phyloP scores from a whole-genome alignment of 305 asterid genomes.

The Fraxinus angustifolia region DNA sequence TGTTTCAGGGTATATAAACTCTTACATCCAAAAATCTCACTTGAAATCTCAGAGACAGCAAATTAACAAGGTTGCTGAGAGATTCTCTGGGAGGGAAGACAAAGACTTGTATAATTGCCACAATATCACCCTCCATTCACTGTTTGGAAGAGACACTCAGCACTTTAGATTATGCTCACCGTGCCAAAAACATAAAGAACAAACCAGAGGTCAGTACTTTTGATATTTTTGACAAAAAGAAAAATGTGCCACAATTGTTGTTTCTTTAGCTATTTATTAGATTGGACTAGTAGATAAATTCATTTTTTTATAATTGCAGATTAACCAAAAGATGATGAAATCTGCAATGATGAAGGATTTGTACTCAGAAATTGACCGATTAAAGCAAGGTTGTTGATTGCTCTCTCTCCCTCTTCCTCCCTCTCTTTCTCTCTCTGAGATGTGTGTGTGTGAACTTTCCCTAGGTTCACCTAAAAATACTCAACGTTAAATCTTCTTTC shows the following conservation, averaged over 20 bases:
- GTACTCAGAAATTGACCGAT: constrained; percentile 35
- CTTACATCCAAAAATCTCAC: neutral
- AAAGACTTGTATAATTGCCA: constrained; percentile 55
- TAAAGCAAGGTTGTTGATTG: constrained; percentile 36
- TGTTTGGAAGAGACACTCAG: constrained; percentile 59
- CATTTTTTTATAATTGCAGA: constrained; percentile 22
- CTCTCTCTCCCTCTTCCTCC: neutral
- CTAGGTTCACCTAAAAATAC: neutral
- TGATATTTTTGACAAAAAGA: neutral
- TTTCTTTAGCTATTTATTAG: constrained; percentile 4
- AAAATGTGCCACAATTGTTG: neutral
- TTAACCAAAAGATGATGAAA: constrained; percentile 42
- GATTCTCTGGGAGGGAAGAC: constrained; percentile 58
- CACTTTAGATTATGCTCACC: constrained; percentile 53
- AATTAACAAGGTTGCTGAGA: constrained; percentile 54
- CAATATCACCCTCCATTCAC: constrained; percentile 47
- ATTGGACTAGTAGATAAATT: neutral
- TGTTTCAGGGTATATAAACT: neutral
- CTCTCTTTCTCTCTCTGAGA: neutral
- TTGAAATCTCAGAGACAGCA: constrained; percentile 45
- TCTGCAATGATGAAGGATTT: constrained; percentile 36
- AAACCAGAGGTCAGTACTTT: constrained; percentile 48
- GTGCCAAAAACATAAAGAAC: constrained; percentile 53
- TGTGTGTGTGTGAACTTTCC: neutral
- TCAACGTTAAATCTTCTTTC: neutral